Conservation (phyloP, 2,329 filamentous ascomycete genomes). For the Stagonosporopsis cucurbitacearum region DNA sequence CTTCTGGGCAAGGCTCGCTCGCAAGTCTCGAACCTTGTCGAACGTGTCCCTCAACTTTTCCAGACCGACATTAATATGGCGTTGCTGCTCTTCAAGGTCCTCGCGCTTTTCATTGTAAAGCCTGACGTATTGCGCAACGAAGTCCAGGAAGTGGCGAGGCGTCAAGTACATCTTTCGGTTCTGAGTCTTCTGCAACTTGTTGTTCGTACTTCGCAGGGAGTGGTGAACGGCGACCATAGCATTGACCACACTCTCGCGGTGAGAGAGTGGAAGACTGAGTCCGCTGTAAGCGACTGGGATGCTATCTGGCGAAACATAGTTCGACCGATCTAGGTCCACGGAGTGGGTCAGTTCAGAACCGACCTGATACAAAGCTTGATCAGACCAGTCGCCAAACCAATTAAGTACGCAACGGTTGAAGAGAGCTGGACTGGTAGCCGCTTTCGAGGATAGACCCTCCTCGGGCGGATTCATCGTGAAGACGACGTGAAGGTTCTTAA, state of each 20-base stretch:
- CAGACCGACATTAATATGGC: slow-evolving; percentile 95
- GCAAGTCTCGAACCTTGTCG: slow-evolving; percentile 92
- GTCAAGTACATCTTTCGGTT: slow-evolving; percentile 92
- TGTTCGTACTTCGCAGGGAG: slow-evolving; percentile 88
- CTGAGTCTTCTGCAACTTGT: slow-evolving; percentile 87
- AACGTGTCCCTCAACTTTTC: slow-evolving; percentile 97
- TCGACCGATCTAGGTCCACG: slow-evolving; percentile 90
- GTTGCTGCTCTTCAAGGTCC: slow-evolving; percentile 97
- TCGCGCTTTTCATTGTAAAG: slow-evolving; percentile 98
- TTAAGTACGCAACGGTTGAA: slow-evolving; percentile 99
- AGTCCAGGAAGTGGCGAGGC: slow-evolving; percentile 95
- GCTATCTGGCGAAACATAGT: slow-evolving; percentile 84
- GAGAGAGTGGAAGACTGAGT: slow-evolving; percentile 81
- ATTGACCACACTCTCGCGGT: slow-evolving; percentile 92
- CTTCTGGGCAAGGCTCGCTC: slow-evolving; percentile 90
- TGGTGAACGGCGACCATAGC: slow-evolving; percentile 99
- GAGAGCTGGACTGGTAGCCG: slow-evolving; percentile 93
- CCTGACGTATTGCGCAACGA: slow-evolving; percentile 96
- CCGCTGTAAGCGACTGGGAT: slow-evolving; percentile 92
- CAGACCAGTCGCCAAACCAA: slow-evolving; percentile 99
- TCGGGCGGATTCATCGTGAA: slow-evolving; percentile 99
- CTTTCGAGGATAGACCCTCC: slow-evolving; percentile 92
- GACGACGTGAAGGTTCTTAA: slow-evolving; percentile 98
- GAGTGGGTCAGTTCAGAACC: slow-evolving; percentile 93
- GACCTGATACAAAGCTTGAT: slow-evolving; percentile 98